phyloP scores from a whole-genome alignment of 345 rosid species.

The Pistacia atlantica region DNA sequence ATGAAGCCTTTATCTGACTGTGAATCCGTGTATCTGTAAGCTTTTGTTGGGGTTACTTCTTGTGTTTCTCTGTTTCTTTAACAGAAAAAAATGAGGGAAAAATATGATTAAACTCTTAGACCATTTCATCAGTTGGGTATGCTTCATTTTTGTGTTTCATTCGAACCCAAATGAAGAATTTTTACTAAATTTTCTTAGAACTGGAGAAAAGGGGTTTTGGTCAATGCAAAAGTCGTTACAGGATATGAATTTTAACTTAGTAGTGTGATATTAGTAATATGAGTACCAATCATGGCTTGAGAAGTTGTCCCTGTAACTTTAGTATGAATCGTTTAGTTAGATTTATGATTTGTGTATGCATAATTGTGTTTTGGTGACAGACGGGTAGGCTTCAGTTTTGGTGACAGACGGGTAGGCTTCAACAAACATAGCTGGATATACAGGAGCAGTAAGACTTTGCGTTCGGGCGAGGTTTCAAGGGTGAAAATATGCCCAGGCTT shows the following conservation, averaged over 20 bases:
- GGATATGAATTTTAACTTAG: too few relatives aligned
- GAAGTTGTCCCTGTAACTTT: too few relatives aligned
- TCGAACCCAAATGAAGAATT: background rate
- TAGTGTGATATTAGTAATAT: too few relatives aligned
- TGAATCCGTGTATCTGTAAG: background rate
- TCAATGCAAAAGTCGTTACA: too few relatives aligned
- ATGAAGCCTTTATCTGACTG: too few relatives aligned
- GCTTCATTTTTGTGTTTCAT: background rate
- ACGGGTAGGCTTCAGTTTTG: conserved; percentile 60
- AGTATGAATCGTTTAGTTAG: background rate
- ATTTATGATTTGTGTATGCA: background rate
- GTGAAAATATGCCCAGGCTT: conserved; percentile 63
- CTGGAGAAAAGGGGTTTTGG: too few relatives aligned
- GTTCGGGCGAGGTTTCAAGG: conserved; percentile 64
- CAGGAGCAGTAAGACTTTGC: conserved; percentile 62
- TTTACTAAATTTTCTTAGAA: background rate
- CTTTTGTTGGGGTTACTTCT: background rate
- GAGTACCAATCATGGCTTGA: too few relatives aligned
- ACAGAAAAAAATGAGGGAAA: background rate
- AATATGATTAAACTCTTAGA: conserved; percentile 6
- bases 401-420: conserved; percentile 68
- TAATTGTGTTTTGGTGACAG: conserved; percentile 31
- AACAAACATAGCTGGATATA: conserved; percentile 59
- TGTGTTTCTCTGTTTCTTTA: background rate
- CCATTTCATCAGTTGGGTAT: conserved; percentile 18